Evolutionary conservation across 1,284 basidiomycete species (phyloP).

Genomic region (Heterobasidion parviporum): DNA sequence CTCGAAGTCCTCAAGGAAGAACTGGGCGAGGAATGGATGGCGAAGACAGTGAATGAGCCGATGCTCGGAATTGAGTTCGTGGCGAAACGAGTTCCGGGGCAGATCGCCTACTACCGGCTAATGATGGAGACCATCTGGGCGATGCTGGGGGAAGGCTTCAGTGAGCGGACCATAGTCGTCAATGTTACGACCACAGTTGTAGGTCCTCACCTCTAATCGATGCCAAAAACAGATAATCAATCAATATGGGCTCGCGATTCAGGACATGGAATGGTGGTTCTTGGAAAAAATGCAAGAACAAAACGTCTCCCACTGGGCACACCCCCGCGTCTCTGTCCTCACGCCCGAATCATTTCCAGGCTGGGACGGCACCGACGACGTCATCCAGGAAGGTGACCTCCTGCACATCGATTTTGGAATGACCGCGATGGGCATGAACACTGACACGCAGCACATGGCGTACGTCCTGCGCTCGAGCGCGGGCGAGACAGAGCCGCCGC

Average conservation of each 20-base stretch:
- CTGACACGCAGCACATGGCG: conserved; percentile 48
- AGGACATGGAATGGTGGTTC: conserved; percentile 51
- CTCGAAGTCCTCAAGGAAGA: conserved; percentile 27
- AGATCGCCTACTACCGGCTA: conserved; percentile 33
- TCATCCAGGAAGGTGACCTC: conserved; percentile 38
- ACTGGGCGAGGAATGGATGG: conserved; percentile 33
- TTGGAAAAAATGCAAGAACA: conserved; percentile 40
- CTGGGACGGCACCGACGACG: conserved; percentile 32
- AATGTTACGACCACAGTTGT: conserved; percentile 39
- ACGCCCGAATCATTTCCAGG: conserved; percentile 35
- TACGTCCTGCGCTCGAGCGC: conserved; percentile 38
- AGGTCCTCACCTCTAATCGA: conserved; percentile 2
- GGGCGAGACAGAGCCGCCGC: conserved; percentile 33
- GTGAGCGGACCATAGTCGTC: conserved; percentile 29
- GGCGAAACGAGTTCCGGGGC: conserved; percentile 31
- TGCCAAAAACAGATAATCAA: background rate
- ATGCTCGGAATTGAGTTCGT: conserved; percentile 44
- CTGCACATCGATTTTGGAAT: conserved; percentile 49
- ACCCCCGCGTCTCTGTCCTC: conserved; percentile 41
- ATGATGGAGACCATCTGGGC: conserved; percentile 46
- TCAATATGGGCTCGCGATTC: background rate
- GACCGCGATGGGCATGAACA: conserved; percentile 45
- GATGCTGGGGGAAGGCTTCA: conserved; percentile 45
- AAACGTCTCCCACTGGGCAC: conserved; percentile 45
- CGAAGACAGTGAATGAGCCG: conserved; percentile 29